Evolutionary conservation across 2,329 filamentous ascomycete species (phyloP), one percentile per base, ranked within the genome.

Genomic region (Chaetomium strumarium): DNA sequence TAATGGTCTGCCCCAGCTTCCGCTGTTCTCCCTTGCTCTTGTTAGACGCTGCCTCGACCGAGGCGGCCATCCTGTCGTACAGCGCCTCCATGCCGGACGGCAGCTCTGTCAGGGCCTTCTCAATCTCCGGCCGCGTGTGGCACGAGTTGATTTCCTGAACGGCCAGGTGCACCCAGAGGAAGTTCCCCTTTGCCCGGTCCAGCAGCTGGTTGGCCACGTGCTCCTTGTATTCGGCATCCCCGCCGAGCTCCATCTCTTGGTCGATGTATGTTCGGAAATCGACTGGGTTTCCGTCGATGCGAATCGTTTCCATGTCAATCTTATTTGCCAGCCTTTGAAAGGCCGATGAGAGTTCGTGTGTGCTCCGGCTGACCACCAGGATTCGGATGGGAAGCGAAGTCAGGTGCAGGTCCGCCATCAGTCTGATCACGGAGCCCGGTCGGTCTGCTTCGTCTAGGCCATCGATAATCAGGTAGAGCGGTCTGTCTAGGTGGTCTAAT

Each of bases 381-480:
- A 71, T 52, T 0, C 66, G 56, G 8, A 68, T 55, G 6, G 67
- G 63, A 2, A 59, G n/a, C 13, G 56, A 16, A 2, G 19, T 50
- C 37, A 4, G 49, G 49, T n/a, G 55, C 3, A 66, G 36, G 19
- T 64, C 60, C 2, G 57, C 53, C 1, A 73, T 53, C 1, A 70
- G 41, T 24, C 58, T 58, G 0, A 70, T 42, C 1, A 71, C 14
- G 1, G 58, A 34, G 7, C 51, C n/a, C 5, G 68, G 62, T 16
- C 47, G 48, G 19, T 69, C 63, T 16, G 63, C 61, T 43, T 74
- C 69, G 46, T 73, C 69, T 1, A 73, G 30, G 2, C 62, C 70
- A 60, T 73, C 70, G 41, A 72, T 65, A 9, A 73, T 57, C 68
- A 66, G 69, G 55, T 69, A 72, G 2, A 72, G 19, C 1, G 67